Evolutionary conservation across 306 rosid species (phyloP).

Genomic region (Cicer judaicum): DNA sequence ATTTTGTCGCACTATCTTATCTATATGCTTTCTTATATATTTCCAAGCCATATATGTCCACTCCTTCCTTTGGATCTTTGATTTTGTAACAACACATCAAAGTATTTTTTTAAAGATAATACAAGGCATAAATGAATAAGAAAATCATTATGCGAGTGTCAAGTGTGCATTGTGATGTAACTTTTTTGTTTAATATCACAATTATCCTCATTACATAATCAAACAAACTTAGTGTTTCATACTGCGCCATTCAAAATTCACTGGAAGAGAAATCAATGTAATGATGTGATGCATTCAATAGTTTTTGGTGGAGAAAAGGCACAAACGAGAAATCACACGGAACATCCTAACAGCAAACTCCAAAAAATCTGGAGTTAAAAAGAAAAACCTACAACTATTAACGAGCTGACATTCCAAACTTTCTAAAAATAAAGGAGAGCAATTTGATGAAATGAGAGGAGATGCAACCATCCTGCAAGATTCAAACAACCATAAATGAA

Average conservation of each 20-base stretch:
- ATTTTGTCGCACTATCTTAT: conserved; percentile 36
- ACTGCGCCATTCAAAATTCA: neutral
- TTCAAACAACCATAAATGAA: too few species aligned
- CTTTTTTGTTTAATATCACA: neutral
- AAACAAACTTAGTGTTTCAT: neutral
- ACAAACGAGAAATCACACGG: too few species aligned
- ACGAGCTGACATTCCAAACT: too few species aligned
- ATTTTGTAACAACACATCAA: neutral
- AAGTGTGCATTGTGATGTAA: neutral
- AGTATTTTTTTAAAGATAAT: neutral
- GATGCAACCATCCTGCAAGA: too few species aligned
- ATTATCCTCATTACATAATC: neutral
- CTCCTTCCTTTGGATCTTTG: conserved; percentile 8
- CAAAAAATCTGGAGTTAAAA: too few species aligned
- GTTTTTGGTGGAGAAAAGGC: too few species aligned
- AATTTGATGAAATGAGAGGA: too few species aligned
- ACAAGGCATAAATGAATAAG: neutral
- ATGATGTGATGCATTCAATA: too few species aligned
- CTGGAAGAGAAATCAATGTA: neutral
- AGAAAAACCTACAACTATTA: too few species aligned
- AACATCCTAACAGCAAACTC: too few species aligned
- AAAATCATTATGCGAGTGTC: neutral
- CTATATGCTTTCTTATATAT: conserved; percentile 11
- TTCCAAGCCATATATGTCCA: conserved; percentile 4
- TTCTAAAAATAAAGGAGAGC: too few species aligned